Base-by-base conservation (phyloP, 2,329 filamentous ascomycete genomes). In the Botrytis deweyae region DNA sequence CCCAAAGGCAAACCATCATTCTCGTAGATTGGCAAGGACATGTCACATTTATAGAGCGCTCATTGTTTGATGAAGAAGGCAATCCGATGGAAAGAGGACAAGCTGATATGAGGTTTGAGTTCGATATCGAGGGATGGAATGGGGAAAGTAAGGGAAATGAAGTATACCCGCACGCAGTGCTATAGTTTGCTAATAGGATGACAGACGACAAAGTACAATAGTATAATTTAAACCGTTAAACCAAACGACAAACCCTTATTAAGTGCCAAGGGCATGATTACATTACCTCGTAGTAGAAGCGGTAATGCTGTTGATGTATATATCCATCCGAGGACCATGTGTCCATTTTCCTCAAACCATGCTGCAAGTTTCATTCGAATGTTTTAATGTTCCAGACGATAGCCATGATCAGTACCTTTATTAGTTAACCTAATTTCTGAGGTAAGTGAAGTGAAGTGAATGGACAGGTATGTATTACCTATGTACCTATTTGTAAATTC, bases 11-110 rank as follows among this genome's bases (percentile, higher is more conserved):
- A 82, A 91, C 89, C 0, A 82, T 91, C 22, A 81, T 91, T 22
- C 81, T 91, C 63, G 87, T 91, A 10, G 88, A 90, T 77, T 89
- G 87, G 87, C 84, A 90, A 4, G 89, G 89, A 4, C 88, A 88
- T 52, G 87, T 90, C 29, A 87, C 85, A 0, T 89, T 88, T 77
- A 84, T 84, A 44, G 89, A 91, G 82, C 83, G 89, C 52, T 86
- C 88, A 7, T 81, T 91, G 61, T 91, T 86, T 84, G 89, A 91
- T 78, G 82, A 83, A 0, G 84, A 88, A 66, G 89, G 89, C 14
- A 87, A 88, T 70, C 80, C 83, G 3, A 83, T 91, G 62, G 82
- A 84, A 36, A 84, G 85, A 36, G 88, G 88, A 0, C 79, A 87
- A 73, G 88, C 87, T 2, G 89, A 91, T 74, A 80, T 87, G 75